Conservation (phyloP, 345 rosid species). For the Aquilaria sinensis region DNA sequence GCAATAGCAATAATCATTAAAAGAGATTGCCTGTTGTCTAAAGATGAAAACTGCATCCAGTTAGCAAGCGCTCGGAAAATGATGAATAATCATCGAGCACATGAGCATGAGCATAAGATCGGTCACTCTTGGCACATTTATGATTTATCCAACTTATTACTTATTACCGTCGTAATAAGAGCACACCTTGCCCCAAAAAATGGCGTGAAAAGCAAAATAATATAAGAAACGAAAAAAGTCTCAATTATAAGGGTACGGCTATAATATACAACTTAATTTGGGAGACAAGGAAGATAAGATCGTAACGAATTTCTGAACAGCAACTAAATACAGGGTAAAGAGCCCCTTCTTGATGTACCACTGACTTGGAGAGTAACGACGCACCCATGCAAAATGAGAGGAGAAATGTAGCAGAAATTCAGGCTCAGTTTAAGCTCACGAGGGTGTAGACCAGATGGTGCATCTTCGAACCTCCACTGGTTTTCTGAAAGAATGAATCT, state of each 20-base stretch:
- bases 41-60: too few relatives aligned
- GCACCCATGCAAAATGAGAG: constrained; percentile 17
- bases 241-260: constrained; percentile 23
- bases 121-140: too few relatives aligned
- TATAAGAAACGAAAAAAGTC: constrained; percentile 5
- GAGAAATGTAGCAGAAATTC: constrained; percentile 4
- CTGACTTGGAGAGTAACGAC: constrained; percentile 4
- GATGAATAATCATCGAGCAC: too few relatives aligned
- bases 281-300: constrained; percentile 14
- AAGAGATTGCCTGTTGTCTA: too few relatives aligned
- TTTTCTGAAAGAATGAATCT: constrained; percentile 41
- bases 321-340: constrained; percentile 3
- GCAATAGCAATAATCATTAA: too few relatives aligned
- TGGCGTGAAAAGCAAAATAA: constrained; percentile 10
- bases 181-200: constrained; percentile 19
- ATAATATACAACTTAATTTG: constrained; percentile 37
- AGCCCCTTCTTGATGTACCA: constrained; percentile 2
- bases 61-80: too few relatives aligned
- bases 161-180: constrained; percentile 6
- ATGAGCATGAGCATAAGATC: too few relatives aligned
- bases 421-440: constrained; percentile 5
- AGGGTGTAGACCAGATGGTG: constrained; percentile 1
- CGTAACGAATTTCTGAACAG: constrained; percentile 6
- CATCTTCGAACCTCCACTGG: constrained; percentile 13
- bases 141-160: too few relatives aligned